Evolutionary conservation across 2,329 filamentous ascomycete genomes (phyloP).

Genomic region (Trichophyton benhamiae): DNA sequence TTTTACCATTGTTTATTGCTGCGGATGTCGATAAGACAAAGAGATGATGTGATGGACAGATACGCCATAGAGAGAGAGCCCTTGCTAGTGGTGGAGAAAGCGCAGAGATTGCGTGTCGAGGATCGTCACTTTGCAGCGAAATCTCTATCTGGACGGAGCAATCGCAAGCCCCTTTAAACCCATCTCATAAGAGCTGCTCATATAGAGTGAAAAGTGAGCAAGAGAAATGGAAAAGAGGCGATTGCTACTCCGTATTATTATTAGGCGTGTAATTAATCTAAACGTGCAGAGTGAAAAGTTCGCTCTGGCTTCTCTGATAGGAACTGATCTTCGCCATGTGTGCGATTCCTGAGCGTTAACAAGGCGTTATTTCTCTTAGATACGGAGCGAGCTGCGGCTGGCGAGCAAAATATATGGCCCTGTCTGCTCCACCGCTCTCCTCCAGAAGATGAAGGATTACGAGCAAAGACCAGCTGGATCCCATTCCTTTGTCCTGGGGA

Average conservation of each 20-base stretch:
- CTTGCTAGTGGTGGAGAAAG: too few relatives aligned
- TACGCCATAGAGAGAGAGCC: too few relatives aligned
- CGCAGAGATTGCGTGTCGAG: background rate
- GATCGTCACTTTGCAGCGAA: background rate
- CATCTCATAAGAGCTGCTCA: background rate
- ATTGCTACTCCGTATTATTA: background rate
- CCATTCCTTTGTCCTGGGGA: too few relatives aligned
- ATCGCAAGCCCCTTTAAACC: background rate
- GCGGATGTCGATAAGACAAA: background rate
- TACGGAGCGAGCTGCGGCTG: background rate
- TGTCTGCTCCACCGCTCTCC: background rate
- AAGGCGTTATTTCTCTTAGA: background rate
- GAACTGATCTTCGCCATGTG: slow-evolving; percentile 3
- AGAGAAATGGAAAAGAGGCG: background rate
- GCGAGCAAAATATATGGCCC: background rate
- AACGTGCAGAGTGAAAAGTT: background rate
- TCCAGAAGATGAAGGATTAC: background rate
- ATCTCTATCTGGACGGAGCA: background rate
- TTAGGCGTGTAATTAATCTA: background rate
- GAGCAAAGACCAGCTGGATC: background rate
- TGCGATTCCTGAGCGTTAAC: background rate
- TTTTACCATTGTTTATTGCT: background rate
- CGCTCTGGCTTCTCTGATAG: background rate
- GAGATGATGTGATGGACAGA: background rate
- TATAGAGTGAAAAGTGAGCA: too few relatives aligned